Evolutionary conservation across 1,139 yeast species (phyloP), one percentile per base, ranked within the genome.

Genomic region (Hyphopichia buzzinii): DNA sequence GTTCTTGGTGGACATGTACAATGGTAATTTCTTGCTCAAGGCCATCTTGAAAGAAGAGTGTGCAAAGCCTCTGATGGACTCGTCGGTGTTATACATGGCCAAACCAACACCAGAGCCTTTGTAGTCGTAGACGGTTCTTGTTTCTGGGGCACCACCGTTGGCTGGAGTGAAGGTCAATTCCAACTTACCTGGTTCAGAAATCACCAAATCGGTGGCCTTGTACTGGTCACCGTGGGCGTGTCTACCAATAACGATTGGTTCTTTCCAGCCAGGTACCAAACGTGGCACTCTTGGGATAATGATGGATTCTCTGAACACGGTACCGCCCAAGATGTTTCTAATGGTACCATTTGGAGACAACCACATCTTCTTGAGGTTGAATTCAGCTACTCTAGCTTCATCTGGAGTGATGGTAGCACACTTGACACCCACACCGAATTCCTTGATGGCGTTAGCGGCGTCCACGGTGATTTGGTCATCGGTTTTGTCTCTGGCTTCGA

Each of bases 351-450:
- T 84, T 49, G 94, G 94, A 13, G 90, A 83, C 42, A 80, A 73
- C 92, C 92, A 84, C 94, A 84, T 84, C 58, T 84, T 79, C 59
- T 82, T 81, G 59, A 84, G 69, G 35, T 73, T 68, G 55, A 83
- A 84, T 56, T 84, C 94, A 53, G 80, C 70, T 33, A 84, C 92
- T 64, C 94, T 75, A 29, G 79, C 82, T 60, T 84, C 94, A 57
- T 84, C 94, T 2, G 94, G 94, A 2, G 94, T 84, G 50, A 84
- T 84, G 30, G 94, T 84, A 40, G 94, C 94, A 74, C 94, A 84
- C 62, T 84, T 84, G 47, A 84, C 79, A 40, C 90, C 94, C 29
- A 84, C 94, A 42, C 90, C 90, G 52, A 80, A 79, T 56, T 84
- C 64, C 57, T 78, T 71, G 45, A 83, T 84, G 30, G 92, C 92